Evolutionary conservation across 2,329 filamentous ascomycete genomes (phyloP), one percentile per base, ranked within the genome.

Genomic region (Colletotrichum echinochloae): DNA sequence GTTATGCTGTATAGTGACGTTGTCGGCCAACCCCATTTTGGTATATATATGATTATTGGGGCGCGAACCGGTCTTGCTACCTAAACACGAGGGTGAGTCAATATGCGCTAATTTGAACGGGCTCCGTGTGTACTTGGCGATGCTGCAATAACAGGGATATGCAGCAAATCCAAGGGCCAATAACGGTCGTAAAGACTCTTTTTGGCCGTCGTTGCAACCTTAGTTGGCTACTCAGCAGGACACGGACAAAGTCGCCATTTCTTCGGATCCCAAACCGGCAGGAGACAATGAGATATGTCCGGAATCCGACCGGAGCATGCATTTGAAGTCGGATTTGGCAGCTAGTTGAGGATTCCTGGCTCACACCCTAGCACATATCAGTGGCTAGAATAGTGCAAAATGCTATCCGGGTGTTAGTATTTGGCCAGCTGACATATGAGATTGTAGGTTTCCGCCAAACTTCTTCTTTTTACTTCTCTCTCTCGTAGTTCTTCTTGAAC

Each of bases 61-160:
- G 11, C 23, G 5, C 26, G 46, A 48, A 6, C 23, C 20, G 18
- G 2, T n/a, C 9, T n/a, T 7, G 6, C 14, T 8, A 35, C 20
- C 4, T 7, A 49, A 28, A 28, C 48, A 51, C 16, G 23, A 14
- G 16, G 1, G 14, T 59, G 44, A 65, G 60, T 33, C 6, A 65
- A 44, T 59, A 52, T 65, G 52, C 66, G 54, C 52, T 65, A 65
- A 33, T 57, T 65, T 52, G n/a, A 35, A 55, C 20, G 16, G 35
- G 23, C 39, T n/a, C n/a, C 26, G n/a, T 16, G 30, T 26, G n/a
- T 44, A 3, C 60, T 65, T 59, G 60, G 65, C 60, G 44, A 4
- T 23, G 44, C 44, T 55, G 51, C 26, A 46, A 2, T 26, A 12
- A n/a, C 65, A 65, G 52, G 60, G 52, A 52, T 48, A 20, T 16